Percentiles rank a stretch among this genome's conserved stretches.
Conservation (phyloP, 1,139 yeast genomes). For the Yamadazyma triangularis region DNA sequence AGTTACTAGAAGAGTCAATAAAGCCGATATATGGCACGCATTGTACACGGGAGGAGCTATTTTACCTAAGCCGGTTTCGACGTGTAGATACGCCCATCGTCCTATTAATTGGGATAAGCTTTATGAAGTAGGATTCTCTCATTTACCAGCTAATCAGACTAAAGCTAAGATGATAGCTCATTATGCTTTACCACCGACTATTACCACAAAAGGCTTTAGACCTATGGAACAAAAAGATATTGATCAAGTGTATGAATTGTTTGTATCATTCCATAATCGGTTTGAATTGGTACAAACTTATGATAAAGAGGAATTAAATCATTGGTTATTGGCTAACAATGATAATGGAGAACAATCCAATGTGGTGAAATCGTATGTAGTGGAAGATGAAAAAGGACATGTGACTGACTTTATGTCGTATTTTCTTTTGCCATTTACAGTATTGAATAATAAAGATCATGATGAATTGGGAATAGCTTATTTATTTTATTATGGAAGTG, state of each 20-base stretch:
- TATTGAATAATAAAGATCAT: constrained; percentile 64
- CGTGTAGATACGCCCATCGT: constrained; percentile 89
- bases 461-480: constrained; percentile 81
- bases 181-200: constrained; percentile 62
- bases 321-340: constrained; percentile 69
- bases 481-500: constrained; percentile 84
- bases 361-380: constrained; percentile 77
- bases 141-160: constrained; percentile 72
- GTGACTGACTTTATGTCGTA: constrained; percentile 89
- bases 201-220: constrained; percentile 61
- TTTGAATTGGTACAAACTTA: constrained; percentile 74
- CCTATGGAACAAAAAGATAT: constrained; percentile 59
- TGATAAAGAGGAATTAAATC: constrained; percentile 65
- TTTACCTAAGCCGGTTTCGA: constrained; percentile 88
- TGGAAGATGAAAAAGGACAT: constrained; percentile 63
- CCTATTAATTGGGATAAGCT: constrained; percentile 90
- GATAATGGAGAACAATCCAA: constrained; percentile 21
- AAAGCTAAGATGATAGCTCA: constrained; percentile 78
- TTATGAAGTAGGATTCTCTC: constrained; percentile 84
- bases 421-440: constrained; percentile 84
- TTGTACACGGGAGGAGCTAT: constrained; percentile 90
- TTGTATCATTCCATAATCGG: constrained; percentile 57
- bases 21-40: constrained; percentile 89
- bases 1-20: constrained; percentile 88
- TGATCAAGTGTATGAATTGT: constrained; percentile 55